Conservation (phyloP, 768 basidiomycete species). For the Lactarius sanguifluus region DNA sequence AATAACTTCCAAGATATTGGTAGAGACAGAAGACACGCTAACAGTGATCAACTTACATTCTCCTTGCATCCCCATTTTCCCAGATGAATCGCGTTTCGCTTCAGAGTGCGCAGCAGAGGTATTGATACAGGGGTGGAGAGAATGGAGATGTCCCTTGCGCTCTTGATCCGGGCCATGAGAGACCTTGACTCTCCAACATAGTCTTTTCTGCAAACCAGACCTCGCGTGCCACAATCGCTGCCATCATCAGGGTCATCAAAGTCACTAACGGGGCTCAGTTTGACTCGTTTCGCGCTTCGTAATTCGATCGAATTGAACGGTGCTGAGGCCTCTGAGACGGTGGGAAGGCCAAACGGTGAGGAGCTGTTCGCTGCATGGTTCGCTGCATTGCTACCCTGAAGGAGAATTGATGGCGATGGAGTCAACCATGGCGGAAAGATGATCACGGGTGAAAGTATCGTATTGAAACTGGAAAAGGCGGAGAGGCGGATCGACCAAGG, state of each 20-base stretch:
- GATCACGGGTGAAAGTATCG: constrained; percentile 94
- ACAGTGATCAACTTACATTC: constrained; percentile 1
- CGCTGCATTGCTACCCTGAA: constrained; percentile 49
- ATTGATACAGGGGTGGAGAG: constrained; percentile 59
- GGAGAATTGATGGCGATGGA: constrained; percentile 84
- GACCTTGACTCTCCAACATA: constrained; percentile 76
- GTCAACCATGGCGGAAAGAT: constrained; percentile 91
- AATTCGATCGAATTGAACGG: constrained; percentile 49
- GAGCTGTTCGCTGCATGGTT: constrained; percentile 45
- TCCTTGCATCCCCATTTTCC: neutral
- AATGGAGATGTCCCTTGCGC: constrained; percentile 74
- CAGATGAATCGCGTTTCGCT: neutral
- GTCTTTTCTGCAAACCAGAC: constrained; percentile 55
- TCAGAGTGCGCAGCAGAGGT: constrained; percentile 32
- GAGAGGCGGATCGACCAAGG: constrained; percentile 68
- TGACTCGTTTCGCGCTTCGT: constrained; percentile 78
- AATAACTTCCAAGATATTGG: constrained; percentile 3
- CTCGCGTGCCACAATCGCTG: constrained; percentile 48
- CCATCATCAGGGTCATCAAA: constrained; percentile 51
- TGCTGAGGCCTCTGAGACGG: constrained; percentile 47
- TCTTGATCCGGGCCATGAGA: constrained; percentile 79
- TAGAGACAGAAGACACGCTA: neutral
- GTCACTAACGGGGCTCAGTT: constrained; percentile 68
- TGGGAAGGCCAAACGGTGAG: constrained; percentile 49
- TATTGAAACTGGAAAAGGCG: constrained; percentile 92